Evolutionary conservation across 225 moss, liverwort and hornwort species (phyloP).

Genomic region (Polytrichum commune): DNA sequence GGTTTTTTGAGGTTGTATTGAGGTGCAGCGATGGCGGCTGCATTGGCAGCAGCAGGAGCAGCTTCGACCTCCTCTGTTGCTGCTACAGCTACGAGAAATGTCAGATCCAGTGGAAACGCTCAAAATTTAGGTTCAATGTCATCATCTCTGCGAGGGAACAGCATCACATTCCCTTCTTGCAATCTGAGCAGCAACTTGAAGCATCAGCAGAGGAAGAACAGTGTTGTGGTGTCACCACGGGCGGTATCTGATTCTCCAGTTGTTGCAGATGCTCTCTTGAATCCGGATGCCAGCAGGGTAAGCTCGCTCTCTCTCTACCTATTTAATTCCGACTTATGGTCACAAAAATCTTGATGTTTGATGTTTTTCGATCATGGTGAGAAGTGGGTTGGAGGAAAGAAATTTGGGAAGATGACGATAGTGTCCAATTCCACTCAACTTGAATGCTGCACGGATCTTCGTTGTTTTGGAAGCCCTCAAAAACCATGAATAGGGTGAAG

Average conservation of each 20-base stretch:
- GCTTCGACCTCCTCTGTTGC: slow-evolving; percentile 9
- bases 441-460: too few species aligned
- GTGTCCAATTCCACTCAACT: too few species aligned
- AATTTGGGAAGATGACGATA: not conserved
- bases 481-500: too few species aligned
- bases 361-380: not conserved
- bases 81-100: slow-evolving; percentile 2
- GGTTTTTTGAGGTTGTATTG: too few species aligned
- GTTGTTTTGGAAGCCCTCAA: too few species aligned
- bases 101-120: not conserved
- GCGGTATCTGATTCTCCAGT: slow-evolving; percentile 20
- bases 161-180: slow-evolving; percentile 3
- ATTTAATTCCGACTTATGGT: not conserved
- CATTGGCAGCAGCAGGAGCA: slow-evolving; percentile 6
- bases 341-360: not conserved
- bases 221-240: slow-evolving; percentile 1
- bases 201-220: not conserved
- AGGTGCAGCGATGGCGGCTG: slow-evolving; percentile 23
- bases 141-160: slow-evolving; percentile 11
- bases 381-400: not conserved
- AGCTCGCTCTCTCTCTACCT: not conserved
- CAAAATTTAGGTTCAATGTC: slow-evolving; percentile 5
- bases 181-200: not conserved
- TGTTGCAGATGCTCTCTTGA: slow-evolving; percentile 10
- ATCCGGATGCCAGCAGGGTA: slow-evolving; percentile 19